Base-by-base conservation (phyloP, 2,329 filamentous ascomycete genomes). In the Anthostomella pinea region DNA sequence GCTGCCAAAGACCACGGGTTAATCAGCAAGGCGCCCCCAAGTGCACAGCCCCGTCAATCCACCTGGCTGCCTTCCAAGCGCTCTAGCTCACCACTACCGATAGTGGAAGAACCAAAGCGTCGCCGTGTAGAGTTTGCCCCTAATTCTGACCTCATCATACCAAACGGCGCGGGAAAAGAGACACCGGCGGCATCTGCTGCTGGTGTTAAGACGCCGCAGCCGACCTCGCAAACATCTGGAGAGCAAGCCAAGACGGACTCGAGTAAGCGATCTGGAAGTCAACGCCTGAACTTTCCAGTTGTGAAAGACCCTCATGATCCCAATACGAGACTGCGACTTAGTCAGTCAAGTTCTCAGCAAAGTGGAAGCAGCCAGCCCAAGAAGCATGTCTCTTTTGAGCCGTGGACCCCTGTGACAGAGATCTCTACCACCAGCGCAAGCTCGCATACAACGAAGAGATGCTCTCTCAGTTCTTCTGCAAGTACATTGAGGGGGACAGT, bases 301-400 rank as follows among this genome's bases (percentile, higher is more conserved):
- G 85, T 91, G 15, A 94, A 95, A 62, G 79, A 91, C 49, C 75
- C 82, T 1, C 73, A 80, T 49, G 79, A 87, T 49, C 73, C 77
- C 5, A 71, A 70, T 40, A 85, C 83, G 0, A 67, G 72, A 18
- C 49, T 79, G 29, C 77, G 81, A 28, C 66, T 87, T 19, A 88
- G 83, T 52, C 86, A 72, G 30, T 77, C 72, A 36, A 65, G 60
- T 33, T 74, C 74, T 22, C 77, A 79, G 24, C 71, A 71, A 36
- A 72, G 67, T 18, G 62, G 67, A 7, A 60, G 61, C 18, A 46
- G 43, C 2, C 44, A 53, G 1, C 30, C 37, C 7, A 60, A 59
- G 33, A 68, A 63, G 38, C 57, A 64, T 15, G 54, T 64, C 5
- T 56, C 60, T 8, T 66, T 66, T 30, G 58, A 62, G 5, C 8